Percentiles rank a stretch among this genome's conserved stretches.
phyloP scores from a whole-genome alignment of 1,139 yeast genomes.

The Saccharomyces pastorianus region DNA sequence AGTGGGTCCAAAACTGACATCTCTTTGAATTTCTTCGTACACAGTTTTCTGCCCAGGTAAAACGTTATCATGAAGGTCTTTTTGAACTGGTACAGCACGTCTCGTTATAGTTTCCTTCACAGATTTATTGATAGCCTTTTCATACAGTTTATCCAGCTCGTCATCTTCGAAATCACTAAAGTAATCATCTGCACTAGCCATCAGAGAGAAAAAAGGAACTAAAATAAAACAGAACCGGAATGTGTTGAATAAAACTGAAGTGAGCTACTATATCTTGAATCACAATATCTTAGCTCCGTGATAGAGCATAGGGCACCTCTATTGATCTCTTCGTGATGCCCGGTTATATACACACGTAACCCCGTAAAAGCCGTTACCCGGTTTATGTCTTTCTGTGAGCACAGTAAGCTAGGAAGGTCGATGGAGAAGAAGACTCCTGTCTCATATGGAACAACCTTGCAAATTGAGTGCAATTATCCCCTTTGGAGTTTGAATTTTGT shows the following conservation, averaged over 20 bases:
- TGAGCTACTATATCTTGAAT: not conserved
- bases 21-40: conserved; percentile 32
- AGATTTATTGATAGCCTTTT: conserved; percentile 30
- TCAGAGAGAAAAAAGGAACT: not conserved
- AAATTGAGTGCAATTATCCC: not conserved
- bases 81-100: conserved; percentile 30
- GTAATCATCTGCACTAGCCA: conserved; percentile 17
- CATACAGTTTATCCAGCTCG: conserved; percentile 28
- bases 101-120: conserved; percentile 28
- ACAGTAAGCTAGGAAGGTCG: not conserved
- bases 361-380: not conserved
- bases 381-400: not conserved
- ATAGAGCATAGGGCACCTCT: not conserved
- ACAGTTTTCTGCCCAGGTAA: conserved; percentile 27
- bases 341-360: not conserved
- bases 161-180: conserved; percentile 31
- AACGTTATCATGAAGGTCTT: conserved; percentile 31
- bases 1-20: conserved; percentile 36
- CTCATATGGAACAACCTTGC: not conserved
- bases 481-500: not conserved
- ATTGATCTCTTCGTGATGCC: not conserved
- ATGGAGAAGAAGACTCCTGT: not conserved
- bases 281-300: not conserved
- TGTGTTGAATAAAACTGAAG: not conserved
- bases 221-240: not conserved